A percentile compares a stretch with the other conserved stretches of the same genome.
Conservation (phyloP, 768 basidiomycete genomes). For the Suillus plorans region DNA sequence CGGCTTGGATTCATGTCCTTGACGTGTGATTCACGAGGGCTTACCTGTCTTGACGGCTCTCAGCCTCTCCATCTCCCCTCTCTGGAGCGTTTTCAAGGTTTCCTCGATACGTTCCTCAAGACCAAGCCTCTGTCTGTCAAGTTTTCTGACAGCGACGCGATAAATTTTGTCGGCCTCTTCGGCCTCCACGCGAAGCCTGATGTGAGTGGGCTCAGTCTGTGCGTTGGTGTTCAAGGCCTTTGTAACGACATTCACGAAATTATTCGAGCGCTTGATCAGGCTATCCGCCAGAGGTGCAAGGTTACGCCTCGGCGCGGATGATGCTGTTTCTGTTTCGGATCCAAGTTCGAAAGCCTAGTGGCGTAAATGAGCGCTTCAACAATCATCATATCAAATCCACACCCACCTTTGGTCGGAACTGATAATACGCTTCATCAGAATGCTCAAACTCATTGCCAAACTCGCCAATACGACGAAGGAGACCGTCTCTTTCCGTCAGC, state of each 20-base stretch:
- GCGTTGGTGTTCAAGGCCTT: conserved; percentile 59
- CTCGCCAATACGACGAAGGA: conserved; percentile 76
- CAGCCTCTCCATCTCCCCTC: conserved; percentile 84
- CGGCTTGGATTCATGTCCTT: conserved; percentile 1
- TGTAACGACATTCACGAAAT: conserved; percentile 67
- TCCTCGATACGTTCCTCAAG: conserved; percentile 88
- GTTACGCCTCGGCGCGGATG: conserved; percentile 29
- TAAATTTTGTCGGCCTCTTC: conserved; percentile 80
- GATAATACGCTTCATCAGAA: conserved; percentile 78
- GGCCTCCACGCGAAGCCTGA: conserved; percentile 75
- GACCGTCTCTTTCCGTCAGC: conserved; percentile 51
- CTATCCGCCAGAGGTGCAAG: conserved; percentile 48
- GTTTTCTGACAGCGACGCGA: conserved; percentile 73
- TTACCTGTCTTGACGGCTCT: conserved; percentile 81
- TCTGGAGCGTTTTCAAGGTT: conserved; percentile 73
- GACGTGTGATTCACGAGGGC: conserved; percentile 12
- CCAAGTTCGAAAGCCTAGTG: conserved; percentile 30
- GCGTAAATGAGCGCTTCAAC: conserved; percentile 18
- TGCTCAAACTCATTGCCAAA: conserved; percentile 80
- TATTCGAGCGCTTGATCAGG: conserved; percentile 67
- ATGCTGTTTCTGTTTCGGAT: conserved; percentile 23
- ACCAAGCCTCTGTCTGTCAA: conserved; percentile 81
- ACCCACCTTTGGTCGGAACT: conserved; percentile 77
- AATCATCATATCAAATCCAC: too few relatives aligned
- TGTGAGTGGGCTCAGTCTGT: conserved; percentile 60